Base-by-base conservation (phyloP, 2,329 filamentous ascomycete genomes). In the Pseudocercospora fuligena region DNA sequence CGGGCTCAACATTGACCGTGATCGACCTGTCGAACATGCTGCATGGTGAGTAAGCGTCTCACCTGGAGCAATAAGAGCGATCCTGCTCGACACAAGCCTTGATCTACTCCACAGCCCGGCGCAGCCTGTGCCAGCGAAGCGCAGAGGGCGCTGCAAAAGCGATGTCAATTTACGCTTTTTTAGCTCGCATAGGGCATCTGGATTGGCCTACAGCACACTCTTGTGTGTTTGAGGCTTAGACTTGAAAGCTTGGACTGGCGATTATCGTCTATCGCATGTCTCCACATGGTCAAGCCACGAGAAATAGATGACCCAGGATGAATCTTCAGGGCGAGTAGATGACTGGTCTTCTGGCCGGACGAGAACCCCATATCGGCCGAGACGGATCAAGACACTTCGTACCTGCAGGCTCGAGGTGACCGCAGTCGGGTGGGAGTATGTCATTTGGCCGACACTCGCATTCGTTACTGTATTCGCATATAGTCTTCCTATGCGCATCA, bases 1-100 rank as follows among this genome's bases (percentile, higher is more conserved):
- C 49, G 49, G 49, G 23, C 19, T 25, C 19, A 53, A 53, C 49
- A 53, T 16, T 53, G 19, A 27, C 49, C 49, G 49, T 53, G 49
- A 53, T 53, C 49, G 23, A 23, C 21, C 21, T 27, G 49, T 25
- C 49, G 49, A 53, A 53, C 23, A 53, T 53, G 49, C 19, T 53
- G 49, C 49, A 53, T 5, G 51, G 16, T 56, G 23, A 56, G 51
- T 56, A 56, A 56, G 51, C 51, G 51, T 56, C 27, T 56, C 51
- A 56, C 23, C 1, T 56, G 51, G 51, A 56, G 51, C 51, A 54
- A 54, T n/a, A 54, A 29, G 51, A 29, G 51, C 51, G 51, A 54
- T 54, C 51, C 51, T 54, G 14, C 51, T 54, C 19, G 25, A 54
- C 14, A 54, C 51, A 54, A 54, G 51, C 51, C 51, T 54, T 54